Base-by-base conservation (phyloP, 169 alveolate genomes). In the Plasmodium blacklocki region DNA sequence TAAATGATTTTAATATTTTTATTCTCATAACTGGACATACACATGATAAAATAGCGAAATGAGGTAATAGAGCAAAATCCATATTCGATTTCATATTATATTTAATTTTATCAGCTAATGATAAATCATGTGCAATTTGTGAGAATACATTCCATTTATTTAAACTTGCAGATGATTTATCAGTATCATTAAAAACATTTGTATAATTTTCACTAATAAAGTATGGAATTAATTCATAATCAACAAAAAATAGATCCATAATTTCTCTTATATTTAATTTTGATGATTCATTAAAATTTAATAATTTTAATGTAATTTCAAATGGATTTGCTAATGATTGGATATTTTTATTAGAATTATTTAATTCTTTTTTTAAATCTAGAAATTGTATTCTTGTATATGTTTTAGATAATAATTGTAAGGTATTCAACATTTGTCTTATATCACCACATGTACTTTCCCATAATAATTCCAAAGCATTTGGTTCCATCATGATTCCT, bases 211-310 rank as follows among this genome's bases (percentile, higher is more conserved):
- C 99, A 73, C 98, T 97, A 47, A 97, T 94, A 91, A 98, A 89
- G 60, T 97, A 95, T 19, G 99, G 99, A 87, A 97, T 97, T 47
- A 97, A 88, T 93, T 97, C 98, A 88, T 96, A 97, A 88, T 98
- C 99, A 7, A 98, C 96, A 93, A 97, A 97, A 94, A 97, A 97
- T 64, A 96, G 80, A 85, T 98, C 99, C 32, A 96, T 86, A 58
- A 93, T 95, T 58, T 94, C 93, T 62, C 89, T 76, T 54, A 92
- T 90, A 58, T 90, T 92, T 21, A 90, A 72, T 64, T 59, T 93
- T 21, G 87, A 88, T 52, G 93, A 83, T 80, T 93, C 95, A 92
- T 93, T 92, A 67, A 91, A 78, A 74, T 93, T 97, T 75, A 95
- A 88, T 66, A 95, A 93, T 72, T 93, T 94, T 68, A 89, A 88